Evolutionary conservation across 345 rosid genomes (phyloP), one percentile per base, ranked within the genome.

Genomic region (Eucalyptus camaldulensis): DNA sequence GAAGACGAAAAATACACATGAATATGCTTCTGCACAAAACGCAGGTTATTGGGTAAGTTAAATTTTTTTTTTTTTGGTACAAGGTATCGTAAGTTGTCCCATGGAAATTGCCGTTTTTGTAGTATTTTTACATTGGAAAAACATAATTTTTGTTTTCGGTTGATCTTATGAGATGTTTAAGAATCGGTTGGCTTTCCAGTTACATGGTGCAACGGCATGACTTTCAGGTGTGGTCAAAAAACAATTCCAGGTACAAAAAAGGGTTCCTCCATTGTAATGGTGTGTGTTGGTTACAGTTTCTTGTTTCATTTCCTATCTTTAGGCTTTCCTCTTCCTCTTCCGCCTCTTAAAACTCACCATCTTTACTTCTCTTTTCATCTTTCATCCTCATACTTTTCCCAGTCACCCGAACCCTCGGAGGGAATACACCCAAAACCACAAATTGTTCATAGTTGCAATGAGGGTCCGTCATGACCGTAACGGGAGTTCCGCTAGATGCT

Each of bases 401-500:
- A 19, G 80, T 33, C 33, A 16, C 43, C 40, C 2, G 5, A 72
- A 37, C 6, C 44, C 40, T 8, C 45, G 1, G 80, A 72, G 45
- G 83, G 27, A 72, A 72, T 72, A 37, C 45, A 72, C 40, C 44
- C 44, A 72, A 33, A 33, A 72, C 45, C 81, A 33, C 24, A 17
- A 33, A 72, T 33, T 72, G 44, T 33, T 33, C 45, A 72, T 33
- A 33, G 81, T 33, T 72, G 7, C 44, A 37, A 72, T 72, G 83
- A 37, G 27, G 45, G 45, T 72, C 21, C 45, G 3, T 72, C 45
- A 37, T 21, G 45, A 72, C 45, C 83, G 21, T 86, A 47, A 8
- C n/a, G 93, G 91, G 16, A 93, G 89, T 87, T 85, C 94, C 3
- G 33, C 89, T 45, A 93, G 89, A 88, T 96, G 95, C 95, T 93